These are phyloP conservation scores for Micromonas pusilla DNA, from an alignment of 139 green algal genomes.

Conservation along the genomic window DNA sequence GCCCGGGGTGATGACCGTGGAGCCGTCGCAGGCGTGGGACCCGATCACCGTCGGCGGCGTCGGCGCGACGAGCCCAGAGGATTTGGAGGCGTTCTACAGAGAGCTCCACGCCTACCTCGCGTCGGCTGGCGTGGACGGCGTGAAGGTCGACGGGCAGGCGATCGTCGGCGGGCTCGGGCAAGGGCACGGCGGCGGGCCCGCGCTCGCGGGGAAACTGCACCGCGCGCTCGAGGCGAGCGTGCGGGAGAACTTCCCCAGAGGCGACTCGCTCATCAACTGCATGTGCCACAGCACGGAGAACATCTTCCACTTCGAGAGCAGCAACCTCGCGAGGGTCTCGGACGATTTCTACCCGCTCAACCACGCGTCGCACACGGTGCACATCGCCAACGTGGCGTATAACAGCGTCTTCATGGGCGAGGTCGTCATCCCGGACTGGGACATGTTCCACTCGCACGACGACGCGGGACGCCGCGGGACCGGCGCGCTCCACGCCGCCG, in stretches of 20 bases:
- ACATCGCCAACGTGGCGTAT: conserved; percentile 69
- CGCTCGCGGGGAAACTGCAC: conserved; percentile 37
- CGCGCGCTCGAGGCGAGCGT: conserved; percentile 58
- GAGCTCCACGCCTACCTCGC: conserved; percentile 84
- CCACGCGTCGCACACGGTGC: conserved; percentile 64
- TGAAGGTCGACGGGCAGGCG: conserved; percentile 73
- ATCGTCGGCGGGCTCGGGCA: conserved; percentile 50
- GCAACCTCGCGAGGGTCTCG: conserved; percentile 36
- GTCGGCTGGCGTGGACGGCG: conserved; percentile 69
- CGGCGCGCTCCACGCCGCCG: conserved; percentile 50
- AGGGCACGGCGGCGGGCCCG: conserved; percentile 54
- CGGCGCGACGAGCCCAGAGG: conserved; percentile 51
- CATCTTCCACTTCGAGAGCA: conserved; percentile 59
- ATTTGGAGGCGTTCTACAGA: conserved; percentile 62
- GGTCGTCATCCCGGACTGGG: conserved; percentile 47
- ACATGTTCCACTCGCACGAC: conserved; percentile 45
- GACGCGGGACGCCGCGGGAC: background rate
- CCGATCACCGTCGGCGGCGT: conserved; percentile 55
- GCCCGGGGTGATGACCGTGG: conserved; percentile 59
- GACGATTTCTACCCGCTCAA: conserved; percentile 56
- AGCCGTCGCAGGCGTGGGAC: conserved; percentile 73
- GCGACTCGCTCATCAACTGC: conserved; percentile 95
- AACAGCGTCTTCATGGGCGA: conserved; percentile 61
- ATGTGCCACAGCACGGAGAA: conserved; percentile 98
- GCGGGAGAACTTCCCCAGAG: conserved; percentile 69